Percentiles rank a stretch among this genome's conserved stretches.
These are phyloP conservation scores for Scleroderma citrinum DNA, from an alignment of 768 basidiomycete species.

Conservation along the genomic window DNA sequence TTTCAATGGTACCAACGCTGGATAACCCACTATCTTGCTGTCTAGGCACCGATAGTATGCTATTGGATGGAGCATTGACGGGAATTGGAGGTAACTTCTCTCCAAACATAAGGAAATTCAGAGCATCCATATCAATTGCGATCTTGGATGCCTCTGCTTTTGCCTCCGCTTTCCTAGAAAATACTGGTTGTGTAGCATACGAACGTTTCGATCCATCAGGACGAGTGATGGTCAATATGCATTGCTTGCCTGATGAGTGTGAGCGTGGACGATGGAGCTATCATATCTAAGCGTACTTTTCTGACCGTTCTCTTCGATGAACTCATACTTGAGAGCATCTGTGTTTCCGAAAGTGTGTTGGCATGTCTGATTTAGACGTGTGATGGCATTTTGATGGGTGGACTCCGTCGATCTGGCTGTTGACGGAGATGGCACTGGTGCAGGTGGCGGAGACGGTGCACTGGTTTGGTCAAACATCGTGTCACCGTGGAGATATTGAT, in stretches of 20 bases:
- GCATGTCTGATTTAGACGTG: conserved; percentile 37
- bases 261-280: not conserved
- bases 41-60: not conserved
- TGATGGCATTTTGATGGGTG: conserved; percentile 19
- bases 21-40: conserved; percentile 3
- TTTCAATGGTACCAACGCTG: conserved; percentile 41
- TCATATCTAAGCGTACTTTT: conserved; percentile 27
- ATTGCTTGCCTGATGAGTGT: conserved; percentile 43
- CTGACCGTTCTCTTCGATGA: conserved; percentile 34
- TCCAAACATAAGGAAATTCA: conserved; percentile 50
- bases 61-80: conserved; percentile 4
- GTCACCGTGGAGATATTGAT: conserved; percentile 19
- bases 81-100: conserved; percentile 29
- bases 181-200: conserved; percentile 45
- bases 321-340: conserved; percentile 42
- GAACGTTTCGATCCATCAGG: conserved; percentile 46
- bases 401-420: not conserved
- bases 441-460: not conserved
- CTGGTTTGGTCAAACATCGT: not conserved
- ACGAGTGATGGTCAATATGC: conserved; percentile 55
- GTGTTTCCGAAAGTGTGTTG: conserved; percentile 37
- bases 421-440: not conserved
- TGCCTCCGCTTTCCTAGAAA: conserved; percentile 46
- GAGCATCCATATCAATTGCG: conserved; percentile 54
- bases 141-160: conserved; percentile 45